These are phyloP conservation scores for Pharus latifolius DNA, from an alignment of 176 grass and related monocot genomes.

Conservation along the genomic window DNA sequence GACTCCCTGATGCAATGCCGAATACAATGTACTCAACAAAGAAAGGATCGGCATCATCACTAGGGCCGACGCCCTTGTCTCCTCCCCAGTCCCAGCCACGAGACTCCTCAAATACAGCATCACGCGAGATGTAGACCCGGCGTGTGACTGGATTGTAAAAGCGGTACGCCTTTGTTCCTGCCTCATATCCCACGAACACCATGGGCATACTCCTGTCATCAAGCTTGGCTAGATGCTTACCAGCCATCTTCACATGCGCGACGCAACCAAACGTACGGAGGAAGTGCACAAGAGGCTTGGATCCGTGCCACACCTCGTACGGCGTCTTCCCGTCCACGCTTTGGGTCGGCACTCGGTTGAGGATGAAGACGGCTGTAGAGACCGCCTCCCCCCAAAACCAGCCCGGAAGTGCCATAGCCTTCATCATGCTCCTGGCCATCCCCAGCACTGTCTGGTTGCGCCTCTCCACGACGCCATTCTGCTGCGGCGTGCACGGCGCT, in stretches of 20 bases:
- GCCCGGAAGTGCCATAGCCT: too few species aligned
- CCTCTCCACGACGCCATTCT: not conserved
- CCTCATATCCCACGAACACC: not conserved
- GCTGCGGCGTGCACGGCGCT: not conserved
- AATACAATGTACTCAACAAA: too few species aligned
- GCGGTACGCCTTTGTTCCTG: too few species aligned
- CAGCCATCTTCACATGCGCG: too few species aligned
- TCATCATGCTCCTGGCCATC: not conserved
- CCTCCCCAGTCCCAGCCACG: not conserved
- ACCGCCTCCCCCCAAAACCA: too few species aligned
- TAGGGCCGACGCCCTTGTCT: not conserved
- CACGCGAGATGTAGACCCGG: not conserved
- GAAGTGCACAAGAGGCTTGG: too few species aligned
- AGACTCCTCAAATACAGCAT: not conserved
- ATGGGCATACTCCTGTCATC: not conserved
- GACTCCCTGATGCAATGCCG: too few species aligned
- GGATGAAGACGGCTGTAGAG: too few species aligned
- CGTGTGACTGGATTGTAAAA: not conserved
- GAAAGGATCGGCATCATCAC: not conserved
- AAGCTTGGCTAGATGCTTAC: not conserved
- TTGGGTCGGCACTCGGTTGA: not conserved
- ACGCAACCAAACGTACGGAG: too few species aligned
- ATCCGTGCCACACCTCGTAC: too few species aligned
- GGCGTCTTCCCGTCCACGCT: too few species aligned
- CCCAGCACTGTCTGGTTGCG: not conserved